phyloP scores from a whole-genome alignment of 1,284 basidiomycete species.

The Apiotrichum mycotoxinovorans region DNA sequence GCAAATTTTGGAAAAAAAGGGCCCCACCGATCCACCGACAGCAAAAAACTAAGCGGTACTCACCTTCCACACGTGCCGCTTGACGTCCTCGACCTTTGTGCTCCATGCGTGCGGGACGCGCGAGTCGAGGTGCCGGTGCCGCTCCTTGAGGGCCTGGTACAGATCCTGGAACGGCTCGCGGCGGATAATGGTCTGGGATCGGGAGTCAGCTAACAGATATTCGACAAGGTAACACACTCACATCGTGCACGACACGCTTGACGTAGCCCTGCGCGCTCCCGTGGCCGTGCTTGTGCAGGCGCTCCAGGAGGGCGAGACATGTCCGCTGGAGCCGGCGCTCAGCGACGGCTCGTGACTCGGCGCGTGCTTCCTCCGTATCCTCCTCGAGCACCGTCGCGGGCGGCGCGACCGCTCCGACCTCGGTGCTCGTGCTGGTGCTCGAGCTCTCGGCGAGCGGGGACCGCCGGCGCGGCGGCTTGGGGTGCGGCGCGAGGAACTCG shows the following conservation, averaged over 20 bases:
- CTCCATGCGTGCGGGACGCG: slow-evolving; percentile 80
- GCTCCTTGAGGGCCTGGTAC: slow-evolving; percentile 78
- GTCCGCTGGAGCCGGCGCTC: slow-evolving; percentile 67
- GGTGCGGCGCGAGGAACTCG: slow-evolving; percentile 9
- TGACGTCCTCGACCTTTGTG: slow-evolving; percentile 46
- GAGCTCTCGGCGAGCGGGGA: slow-evolving; percentile 34
- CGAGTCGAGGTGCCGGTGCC: slow-evolving; percentile 76
- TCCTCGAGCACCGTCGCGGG: slow-evolving; percentile 19
- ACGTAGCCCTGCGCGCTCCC: slow-evolving; percentile 73
- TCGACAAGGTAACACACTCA: too few relatives aligned
- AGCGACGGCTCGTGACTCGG: slow-evolving; percentile 12
- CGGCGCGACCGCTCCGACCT: slow-evolving; percentile 1
- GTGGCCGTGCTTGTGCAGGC: slow-evolving; percentile 78
- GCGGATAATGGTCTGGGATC: slow-evolving; percentile 58
- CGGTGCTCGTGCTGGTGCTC: background rate
- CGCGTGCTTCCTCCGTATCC: slow-evolving; percentile 6
- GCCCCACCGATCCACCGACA: background rate
- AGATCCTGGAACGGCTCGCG: slow-evolving; percentile 81
- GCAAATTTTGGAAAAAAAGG: background rate
- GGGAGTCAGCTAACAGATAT: too few relatives aligned
- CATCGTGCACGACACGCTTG: slow-evolving; percentile 82
- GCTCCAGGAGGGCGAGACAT: slow-evolving; percentile 71
- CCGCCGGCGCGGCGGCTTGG: slow-evolving; percentile 22
- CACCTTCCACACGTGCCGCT: slow-evolving; percentile 50
- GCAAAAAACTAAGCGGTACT: too few relatives aligned